phyloP scores from a whole-genome alignment of 805 yeast species.

The Candida broadrunensis region DNA sequence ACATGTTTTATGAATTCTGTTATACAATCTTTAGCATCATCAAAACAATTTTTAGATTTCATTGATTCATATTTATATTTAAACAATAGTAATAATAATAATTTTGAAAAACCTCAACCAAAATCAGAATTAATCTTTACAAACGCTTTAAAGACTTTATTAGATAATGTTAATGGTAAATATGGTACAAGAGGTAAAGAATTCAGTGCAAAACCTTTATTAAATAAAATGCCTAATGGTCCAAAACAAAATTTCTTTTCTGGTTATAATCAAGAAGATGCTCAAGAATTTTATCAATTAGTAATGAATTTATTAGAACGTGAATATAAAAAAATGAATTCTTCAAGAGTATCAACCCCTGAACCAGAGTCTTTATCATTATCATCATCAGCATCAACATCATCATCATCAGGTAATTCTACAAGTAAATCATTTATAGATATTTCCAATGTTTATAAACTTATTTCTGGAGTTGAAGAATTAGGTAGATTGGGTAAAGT shows the following conservation, averaged over 20 bases:
- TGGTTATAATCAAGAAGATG: slow-evolving; percentile 94
- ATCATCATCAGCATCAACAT: slow-evolving; percentile 9
- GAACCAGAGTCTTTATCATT: slow-evolving; percentile 15
- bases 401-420: slow-evolving; percentile 5
- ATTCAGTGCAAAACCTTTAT: slow-evolving; percentile 57
- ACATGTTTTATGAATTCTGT: slow-evolving; percentile 95
- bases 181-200: slow-evolving; percentile 52
- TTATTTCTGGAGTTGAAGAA: slow-evolving; percentile 37
- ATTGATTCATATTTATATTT: slow-evolving; percentile 42
- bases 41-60: slow-evolving; percentile 56
- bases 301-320: slow-evolving; percentile 65
- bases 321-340: slow-evolving; percentile 39
- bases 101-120: slow-evolving; percentile 20
- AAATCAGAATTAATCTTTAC: slow-evolving; percentile 45
- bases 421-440: slow-evolving; percentile 19
- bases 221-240: slow-evolving; percentile 71
- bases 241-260: slow-evolving; percentile 74
- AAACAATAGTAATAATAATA: too few species aligned
- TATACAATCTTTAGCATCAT: slow-evolving; percentile 76
- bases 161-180: slow-evolving; percentile 58
- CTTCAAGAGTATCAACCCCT: slow-evolving; percentile 20
- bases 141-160: slow-evolving; percentile 46
- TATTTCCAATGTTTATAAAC: slow-evolving; percentile 18
- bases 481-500: slow-evolving; percentile 63
- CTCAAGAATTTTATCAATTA: slow-evolving; percentile 91